Conservation (phyloP, 345 rosid species). For the Arabis alpina region DNA sequence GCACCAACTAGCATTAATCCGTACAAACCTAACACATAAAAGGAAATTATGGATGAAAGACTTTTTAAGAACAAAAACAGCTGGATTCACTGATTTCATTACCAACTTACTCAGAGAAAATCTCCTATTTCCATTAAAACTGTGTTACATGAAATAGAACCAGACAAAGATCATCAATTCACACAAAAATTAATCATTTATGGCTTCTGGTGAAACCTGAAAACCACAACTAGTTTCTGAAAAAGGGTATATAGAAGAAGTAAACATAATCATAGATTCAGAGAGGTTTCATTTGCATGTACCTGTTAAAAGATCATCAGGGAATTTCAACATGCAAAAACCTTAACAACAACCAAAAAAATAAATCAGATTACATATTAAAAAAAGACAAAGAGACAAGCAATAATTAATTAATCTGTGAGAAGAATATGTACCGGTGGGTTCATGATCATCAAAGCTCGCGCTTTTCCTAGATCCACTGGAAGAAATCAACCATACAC, state of each 20-base stretch:
- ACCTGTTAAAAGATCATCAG: background rate
- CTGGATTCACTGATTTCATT: conserved; percentile 28
- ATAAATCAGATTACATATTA: background rate
- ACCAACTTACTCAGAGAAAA: conserved; percentile 28
- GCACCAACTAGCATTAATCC: conserved; percentile 24
- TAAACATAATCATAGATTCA: background rate
- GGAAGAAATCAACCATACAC: conserved; percentile 11
- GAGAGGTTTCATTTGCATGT: conserved; percentile 8
- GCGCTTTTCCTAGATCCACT: conserved; percentile 34
- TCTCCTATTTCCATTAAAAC: background rate
- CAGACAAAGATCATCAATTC: background rate
- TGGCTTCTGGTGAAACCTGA: conserved; percentile 24
- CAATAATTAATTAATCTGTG: conserved; percentile 3
- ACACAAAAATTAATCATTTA: conserved; percentile 16
- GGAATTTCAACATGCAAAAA: conserved; percentile 17
- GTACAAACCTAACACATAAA: conserved; percentile 40
- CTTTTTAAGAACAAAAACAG: conserved; percentile 35
- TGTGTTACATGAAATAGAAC: conserved; percentile 20
- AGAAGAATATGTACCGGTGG: conserved; percentile 33
- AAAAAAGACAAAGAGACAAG: conserved; percentile 18
- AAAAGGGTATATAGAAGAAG: background rate
- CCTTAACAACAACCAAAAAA: background rate
- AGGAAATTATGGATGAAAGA: conserved; percentile 23
- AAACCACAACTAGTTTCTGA: conserved; percentile 22
- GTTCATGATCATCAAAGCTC: conserved; percentile 39